phyloP scores from a whole-genome alignment of 345 rosid genomes.

The Turnera subulata region DNA sequence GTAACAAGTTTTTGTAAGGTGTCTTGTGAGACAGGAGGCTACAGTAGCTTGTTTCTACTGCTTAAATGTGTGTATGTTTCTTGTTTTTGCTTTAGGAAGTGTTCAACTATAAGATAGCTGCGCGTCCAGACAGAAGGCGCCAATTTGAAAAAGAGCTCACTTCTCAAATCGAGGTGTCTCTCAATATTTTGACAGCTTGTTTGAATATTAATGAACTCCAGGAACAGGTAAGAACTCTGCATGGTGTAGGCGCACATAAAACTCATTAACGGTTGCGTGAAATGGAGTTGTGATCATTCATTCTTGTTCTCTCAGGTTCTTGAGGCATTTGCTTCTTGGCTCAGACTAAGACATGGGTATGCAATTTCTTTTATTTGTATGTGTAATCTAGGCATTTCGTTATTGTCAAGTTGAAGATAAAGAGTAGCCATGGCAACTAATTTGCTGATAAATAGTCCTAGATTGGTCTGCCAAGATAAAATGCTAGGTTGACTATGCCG shows the following conservation, averaged over 20 bases:
- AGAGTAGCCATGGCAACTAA: too few relatives aligned
- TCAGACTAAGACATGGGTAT: slow-evolving; percentile 86
- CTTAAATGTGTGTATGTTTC: slow-evolving; percentile 1
- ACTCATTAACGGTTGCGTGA: slow-evolving; percentile 8
- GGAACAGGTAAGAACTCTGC: slow-evolving; percentile 66
- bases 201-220: slow-evolving; percentile 68
- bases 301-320: slow-evolving; percentile 66
- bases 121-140: slow-evolving; percentile 95
- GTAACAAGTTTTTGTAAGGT: neutral
- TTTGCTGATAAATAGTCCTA: too few relatives aligned
- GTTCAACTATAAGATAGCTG: slow-evolving; percentile 94
- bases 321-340: slow-evolving; percentile 98
- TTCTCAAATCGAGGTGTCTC: slow-evolving; percentile 78
- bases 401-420: neutral
- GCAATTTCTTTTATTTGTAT: slow-evolving; percentile 14
- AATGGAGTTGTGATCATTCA: slow-evolving; percentile 21
- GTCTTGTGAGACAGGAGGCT: neutral
- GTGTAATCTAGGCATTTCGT: neutral
- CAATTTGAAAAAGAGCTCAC: slow-evolving; percentile 89
- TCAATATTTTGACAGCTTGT: slow-evolving; percentile 77
- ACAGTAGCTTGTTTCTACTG: neutral
- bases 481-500: too few relatives aligned
- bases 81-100: slow-evolving; percentile 56
- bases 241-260: too few relatives aligned
- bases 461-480: too few relatives aligned